Evolutionary conservation across 208 protist species (phyloP), one percentile per base, ranked within the genome.

Genomic region (Trypanosoma avium): DNA sequence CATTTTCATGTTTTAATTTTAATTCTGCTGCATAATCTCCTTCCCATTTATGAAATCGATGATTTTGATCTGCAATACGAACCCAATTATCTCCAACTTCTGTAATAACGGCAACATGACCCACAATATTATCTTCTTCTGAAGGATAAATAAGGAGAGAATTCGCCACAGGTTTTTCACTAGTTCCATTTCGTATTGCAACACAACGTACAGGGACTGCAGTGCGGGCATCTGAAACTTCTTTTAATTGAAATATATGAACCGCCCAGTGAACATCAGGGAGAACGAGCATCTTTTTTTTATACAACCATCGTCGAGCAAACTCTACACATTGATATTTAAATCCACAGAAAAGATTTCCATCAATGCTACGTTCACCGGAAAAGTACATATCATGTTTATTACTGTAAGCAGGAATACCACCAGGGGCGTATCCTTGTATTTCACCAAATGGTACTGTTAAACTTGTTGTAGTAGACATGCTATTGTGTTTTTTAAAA

Each of bases 301-400:
- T 74, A 63, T 81, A 79, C 45, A 95, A 61, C 85, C 86, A 93
- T 36, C 90, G 90, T 17, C 90, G 90, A 10, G 86, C 90, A 48
- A 93, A 95, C 70, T 95, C 90, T 19, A 93, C 86, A 56, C 86
- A 95, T 67, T 95, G 90, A 61, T 92, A 95, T 74, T 93, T 93
- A 67, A 88, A 95, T 33, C 90, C 90, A 64, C 73, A 92, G 61
- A 91, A 93, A 45, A 95, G 47, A 62, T 82, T 75, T 29, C 61
- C 76, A 53, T 88, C 78, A 45, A 95, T 69, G 70, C 77, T 91
- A 45, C 90, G 90, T 68, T 93, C 84, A 15, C 79, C 90, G 0
- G 86, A 92, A 71, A 95, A 95, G 77, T 80, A 92, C 65, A 85
- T 75, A 65, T 93, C 84, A 59, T 92, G 80, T 36, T 84, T 81